Conservation (phyloP, 129 eudicot species). For the Pulicaria dysenterica region DNA sequence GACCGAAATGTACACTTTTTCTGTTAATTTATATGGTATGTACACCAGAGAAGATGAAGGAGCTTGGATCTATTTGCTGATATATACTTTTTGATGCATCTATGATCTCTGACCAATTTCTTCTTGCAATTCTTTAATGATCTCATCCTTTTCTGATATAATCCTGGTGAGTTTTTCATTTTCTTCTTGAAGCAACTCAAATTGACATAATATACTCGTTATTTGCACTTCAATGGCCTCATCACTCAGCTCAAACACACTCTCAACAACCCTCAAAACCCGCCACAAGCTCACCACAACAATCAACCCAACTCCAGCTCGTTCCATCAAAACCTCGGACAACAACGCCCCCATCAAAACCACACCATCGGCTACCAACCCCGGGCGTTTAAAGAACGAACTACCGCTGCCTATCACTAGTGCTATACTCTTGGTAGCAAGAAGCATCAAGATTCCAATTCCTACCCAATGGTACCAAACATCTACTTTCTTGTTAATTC, state of each 20-base stretch:
- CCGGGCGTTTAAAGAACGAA: slow-evolving; percentile 51
- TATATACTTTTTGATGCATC: background rate
- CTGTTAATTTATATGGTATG: slow-evolving; percentile 23
- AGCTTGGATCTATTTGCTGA: slow-evolving; percentile 18
- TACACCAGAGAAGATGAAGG: slow-evolving; percentile 35
- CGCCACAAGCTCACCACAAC: slow-evolving; percentile 83
- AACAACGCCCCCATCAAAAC: slow-evolving; percentile 57
- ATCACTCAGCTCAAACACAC: slow-evolving; percentile 63
- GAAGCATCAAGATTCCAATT: slow-evolving; percentile 47
- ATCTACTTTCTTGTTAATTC: slow-evolving; percentile 29
- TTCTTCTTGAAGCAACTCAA: slow-evolving; percentile 50
- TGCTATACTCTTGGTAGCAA: slow-evolving; percentile 43
- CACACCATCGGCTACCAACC: slow-evolving; percentile 60
- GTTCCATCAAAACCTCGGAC: slow-evolving; percentile 47
- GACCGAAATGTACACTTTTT: background rate
- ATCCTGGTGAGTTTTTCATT: slow-evolving; percentile 44
- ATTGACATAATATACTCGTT: slow-evolving; percentile 38
- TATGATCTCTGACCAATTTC: slow-evolving; percentile 33
- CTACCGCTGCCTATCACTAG: slow-evolving; percentile 50
- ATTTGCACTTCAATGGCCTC: slow-evolving; percentile 63
- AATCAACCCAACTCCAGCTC: slow-evolving; percentile 61
- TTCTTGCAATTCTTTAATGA: slow-evolving; percentile 41
- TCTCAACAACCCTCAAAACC: slow-evolving; percentile 65
- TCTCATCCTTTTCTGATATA: slow-evolving; percentile 41
- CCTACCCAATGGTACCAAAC: slow-evolving; percentile 65